Percentiles rank a stretch among this genome's conserved stretches.
These are phyloP conservation scores for Colletotrichum higginsianum DNA, from an alignment of 2,329 filamentous ascomycete species.

Conservation along the genomic window DNA sequence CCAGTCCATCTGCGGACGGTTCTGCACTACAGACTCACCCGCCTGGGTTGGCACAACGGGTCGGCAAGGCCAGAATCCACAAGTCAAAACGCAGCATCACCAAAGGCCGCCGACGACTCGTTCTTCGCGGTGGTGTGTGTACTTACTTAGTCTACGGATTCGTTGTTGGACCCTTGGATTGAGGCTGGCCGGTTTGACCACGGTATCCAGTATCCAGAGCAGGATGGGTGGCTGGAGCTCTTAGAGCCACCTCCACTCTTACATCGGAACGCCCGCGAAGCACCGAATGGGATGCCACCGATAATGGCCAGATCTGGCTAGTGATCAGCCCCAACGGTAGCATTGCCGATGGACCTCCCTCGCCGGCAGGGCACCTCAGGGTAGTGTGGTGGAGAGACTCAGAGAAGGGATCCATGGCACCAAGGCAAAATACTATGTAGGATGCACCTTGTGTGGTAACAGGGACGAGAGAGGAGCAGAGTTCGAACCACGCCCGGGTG, in stretches of 20 bases:
- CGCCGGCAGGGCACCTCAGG: constrained; percentile 36
- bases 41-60: neutral
- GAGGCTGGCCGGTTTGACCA: constrained; percentile 25
- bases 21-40: neutral
- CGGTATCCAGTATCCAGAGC: constrained; percentile 16
- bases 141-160: neutral
- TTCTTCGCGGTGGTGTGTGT: neutral
- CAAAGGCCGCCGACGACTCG: neutral
- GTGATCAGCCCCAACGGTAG: constrained; percentile 39
- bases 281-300: constrained; percentile 27
- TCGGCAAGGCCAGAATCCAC: constrained; percentile 21
- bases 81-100: constrained; percentile 16
- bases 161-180: constrained; percentile 25
- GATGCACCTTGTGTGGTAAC: constrained; percentile 32
- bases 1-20: neutral
- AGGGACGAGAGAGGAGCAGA: constrained; percentile 11
- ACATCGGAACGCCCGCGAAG: constrained; percentile 26
- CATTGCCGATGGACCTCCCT: constrained; percentile 30
- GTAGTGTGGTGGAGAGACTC: constrained; percentile 25
- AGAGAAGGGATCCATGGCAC: constrained; percentile 8
- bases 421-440: neutral
- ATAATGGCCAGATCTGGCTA: constrained; percentile 35
- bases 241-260: constrained; percentile 28
- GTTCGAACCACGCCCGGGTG: neutral
- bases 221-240: constrained; percentile 33